Conservation (phyloP, 2,329 filamentous ascomycete genomes). For the Fusarium irregulare region DNA sequence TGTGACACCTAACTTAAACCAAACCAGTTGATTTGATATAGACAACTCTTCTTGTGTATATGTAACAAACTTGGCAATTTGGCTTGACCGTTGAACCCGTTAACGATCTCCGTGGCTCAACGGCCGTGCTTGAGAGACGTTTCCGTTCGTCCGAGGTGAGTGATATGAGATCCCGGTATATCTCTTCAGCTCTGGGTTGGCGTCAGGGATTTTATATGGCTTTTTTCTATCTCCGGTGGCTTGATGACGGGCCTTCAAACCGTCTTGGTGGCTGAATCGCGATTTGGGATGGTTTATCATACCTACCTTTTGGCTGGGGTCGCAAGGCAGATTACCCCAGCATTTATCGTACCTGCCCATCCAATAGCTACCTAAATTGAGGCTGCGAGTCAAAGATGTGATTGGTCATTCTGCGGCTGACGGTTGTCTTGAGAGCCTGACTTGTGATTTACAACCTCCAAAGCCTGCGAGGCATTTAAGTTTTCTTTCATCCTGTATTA, state of each 20-base stretch:
- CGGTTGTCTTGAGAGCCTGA: constrained; percentile 3
- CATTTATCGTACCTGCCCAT: neutral
- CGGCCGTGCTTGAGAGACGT: neutral
- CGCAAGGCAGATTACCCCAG: neutral
- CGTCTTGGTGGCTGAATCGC: too few relatives aligned
- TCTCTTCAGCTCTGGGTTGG: neutral
- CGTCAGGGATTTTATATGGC: neutral
- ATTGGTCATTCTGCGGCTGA: constrained; percentile 1
- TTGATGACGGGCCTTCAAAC: too few relatives aligned
- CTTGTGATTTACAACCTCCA: neutral
- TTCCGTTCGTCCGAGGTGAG: constrained; percentile 21
- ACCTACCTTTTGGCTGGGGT: neutral
- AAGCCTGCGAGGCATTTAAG: accelerated
- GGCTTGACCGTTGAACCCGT: neutral
- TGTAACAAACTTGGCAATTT: neutral
- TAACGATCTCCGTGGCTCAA: neutral
- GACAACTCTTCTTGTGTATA: neutral
- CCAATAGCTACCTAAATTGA: neutral
- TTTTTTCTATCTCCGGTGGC: neutral
- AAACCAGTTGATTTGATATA: neutral
- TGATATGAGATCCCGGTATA: neutral
- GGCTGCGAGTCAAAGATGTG: constrained; percentile 4
- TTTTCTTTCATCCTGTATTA: neutral
- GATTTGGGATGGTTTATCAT: too few relatives aligned
- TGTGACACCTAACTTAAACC: neutral